Evolutionary conservation across 176 grass and related monocot species (phyloP).

Genomic region (Pontederia crassipes): DNA sequence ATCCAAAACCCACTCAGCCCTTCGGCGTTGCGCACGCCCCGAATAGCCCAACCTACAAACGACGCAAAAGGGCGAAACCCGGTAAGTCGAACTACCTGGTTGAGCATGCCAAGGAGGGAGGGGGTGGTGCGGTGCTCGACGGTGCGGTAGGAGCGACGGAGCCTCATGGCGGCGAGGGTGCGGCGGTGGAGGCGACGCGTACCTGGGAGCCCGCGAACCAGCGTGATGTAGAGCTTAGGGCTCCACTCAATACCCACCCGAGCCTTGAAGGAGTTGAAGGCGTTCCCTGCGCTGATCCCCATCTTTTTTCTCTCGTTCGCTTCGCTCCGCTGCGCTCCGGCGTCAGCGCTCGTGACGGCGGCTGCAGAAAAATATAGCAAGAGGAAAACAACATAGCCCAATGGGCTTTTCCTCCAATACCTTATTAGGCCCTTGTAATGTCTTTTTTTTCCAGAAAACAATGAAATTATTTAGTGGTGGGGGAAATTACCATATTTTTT

Average conservation of each 20-base stretch:
- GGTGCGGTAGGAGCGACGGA: conserved; percentile 83
- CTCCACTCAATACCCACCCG: conserved; percentile 62
- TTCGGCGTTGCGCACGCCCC: no score
- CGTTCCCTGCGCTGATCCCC: conserved; percentile 38
- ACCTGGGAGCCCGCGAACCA: conserved; percentile 70
- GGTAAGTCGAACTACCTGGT: conserved; percentile 18
- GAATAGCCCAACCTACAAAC: neutral
- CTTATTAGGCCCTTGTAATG: no score
- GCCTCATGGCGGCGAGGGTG: conserved; percentile 93
- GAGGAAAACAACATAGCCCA: no score
- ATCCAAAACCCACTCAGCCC: neutral
- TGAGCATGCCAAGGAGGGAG: conserved; percentile 83
- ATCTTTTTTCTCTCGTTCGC: conserved; percentile 3
- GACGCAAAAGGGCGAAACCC: neutral
- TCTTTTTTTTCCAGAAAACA: no score
- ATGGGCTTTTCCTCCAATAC: no score
- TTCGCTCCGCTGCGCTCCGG: no score
- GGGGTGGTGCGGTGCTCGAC: conserved; percentile 86
- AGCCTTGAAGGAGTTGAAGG: conserved; percentile 77
- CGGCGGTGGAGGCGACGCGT: conserved; percentile 86
- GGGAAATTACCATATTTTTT: no score
- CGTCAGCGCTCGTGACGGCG: no score
- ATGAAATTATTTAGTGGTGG: no score
- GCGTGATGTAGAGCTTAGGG: conserved; percentile 69
- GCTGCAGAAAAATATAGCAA: no score